These are phyloP conservation scores for Claviceps sp. DNA, from an alignment of 2,329 filamentous ascomycete species.

Conservation along the genomic window DNA sequence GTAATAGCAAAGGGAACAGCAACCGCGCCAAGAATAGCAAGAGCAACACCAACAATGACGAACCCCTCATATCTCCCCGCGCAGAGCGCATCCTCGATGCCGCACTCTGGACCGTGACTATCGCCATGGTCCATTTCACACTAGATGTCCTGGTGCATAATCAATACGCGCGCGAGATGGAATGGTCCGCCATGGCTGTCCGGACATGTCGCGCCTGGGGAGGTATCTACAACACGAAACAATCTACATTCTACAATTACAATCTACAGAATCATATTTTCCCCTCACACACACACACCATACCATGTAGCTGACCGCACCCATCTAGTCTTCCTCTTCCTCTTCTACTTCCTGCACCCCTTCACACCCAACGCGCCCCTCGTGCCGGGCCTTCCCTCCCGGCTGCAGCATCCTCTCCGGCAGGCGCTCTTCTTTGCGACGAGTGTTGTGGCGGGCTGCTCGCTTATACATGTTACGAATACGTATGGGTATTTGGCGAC, in stretches of 20 bases:
- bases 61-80: conserved; percentile 23
- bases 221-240: conserved; percentile 22
- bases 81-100: conserved; percentile 42
- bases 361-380: conserved; percentile 34
- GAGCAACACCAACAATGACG: no score
- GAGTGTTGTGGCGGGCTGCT: conserved; percentile 54
- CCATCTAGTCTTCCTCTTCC: conserved; percentile 37
- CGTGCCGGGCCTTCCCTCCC: conserved; percentile 34
- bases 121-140: conserved; percentile 63
- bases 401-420: conserved; percentile 33
- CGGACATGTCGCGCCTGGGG: conserved; percentile 40
- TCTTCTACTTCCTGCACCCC: conserved; percentile 44
- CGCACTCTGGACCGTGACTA: conserved; percentile 43
- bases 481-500: conserved; percentile 68
- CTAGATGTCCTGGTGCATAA: conserved; percentile 67
- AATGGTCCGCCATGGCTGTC: conserved; percentile 40
- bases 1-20: no score
- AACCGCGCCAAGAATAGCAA: no score
- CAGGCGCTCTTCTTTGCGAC: conserved; percentile 50
- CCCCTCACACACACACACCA: no score
- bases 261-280: no score
- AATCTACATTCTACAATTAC: no score
- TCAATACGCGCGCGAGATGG: conserved; percentile 58
- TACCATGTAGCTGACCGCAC: background rate
- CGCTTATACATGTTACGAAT: conserved; percentile 73